A percentile compares a stretch with the other conserved stretches of the same genome.
Evolutionary conservation across 345 rosid genomes (phyloP).

Genomic region (Luvunga scandens): DNA sequence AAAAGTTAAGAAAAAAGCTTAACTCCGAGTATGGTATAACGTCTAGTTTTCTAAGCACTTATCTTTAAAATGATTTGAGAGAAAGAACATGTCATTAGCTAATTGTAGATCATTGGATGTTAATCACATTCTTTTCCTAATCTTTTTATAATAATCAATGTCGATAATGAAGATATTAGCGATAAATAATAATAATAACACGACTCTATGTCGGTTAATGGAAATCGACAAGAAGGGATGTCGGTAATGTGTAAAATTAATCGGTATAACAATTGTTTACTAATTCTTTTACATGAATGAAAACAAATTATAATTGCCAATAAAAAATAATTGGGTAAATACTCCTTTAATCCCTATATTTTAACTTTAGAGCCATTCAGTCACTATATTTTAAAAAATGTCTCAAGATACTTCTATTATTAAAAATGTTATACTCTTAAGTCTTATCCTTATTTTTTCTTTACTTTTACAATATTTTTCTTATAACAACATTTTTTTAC

Average conservation of each 20-base stretch:
- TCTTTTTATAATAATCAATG: neutral
- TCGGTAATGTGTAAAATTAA: neutral
- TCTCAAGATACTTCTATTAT: no score
- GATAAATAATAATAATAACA: neutral
- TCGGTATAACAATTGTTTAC: neutral
- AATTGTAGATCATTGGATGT: neutral
- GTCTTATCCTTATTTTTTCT: no score
- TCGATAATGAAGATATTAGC: neutral
- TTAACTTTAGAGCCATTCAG: no score
- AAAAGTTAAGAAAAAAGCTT: neutral
- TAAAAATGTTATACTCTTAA: no score
- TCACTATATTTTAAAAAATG: no score
- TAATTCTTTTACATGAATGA: neutral
- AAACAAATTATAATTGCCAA: no score
- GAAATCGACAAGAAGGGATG: neutral
- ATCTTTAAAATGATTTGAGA: slow-evolving; percentile 1
- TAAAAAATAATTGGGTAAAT: no score
- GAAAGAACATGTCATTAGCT: neutral
- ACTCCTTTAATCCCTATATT: no score
- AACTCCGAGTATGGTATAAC: neutral
- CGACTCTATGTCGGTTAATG: neutral
- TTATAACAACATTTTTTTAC: no score
- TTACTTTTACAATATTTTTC: no score
- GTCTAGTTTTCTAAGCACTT: neutral
- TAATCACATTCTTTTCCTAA: neutral